phyloP scores from a whole-genome alignment of 345 rosid genomes.

The Eucalyptus marginata region DNA sequence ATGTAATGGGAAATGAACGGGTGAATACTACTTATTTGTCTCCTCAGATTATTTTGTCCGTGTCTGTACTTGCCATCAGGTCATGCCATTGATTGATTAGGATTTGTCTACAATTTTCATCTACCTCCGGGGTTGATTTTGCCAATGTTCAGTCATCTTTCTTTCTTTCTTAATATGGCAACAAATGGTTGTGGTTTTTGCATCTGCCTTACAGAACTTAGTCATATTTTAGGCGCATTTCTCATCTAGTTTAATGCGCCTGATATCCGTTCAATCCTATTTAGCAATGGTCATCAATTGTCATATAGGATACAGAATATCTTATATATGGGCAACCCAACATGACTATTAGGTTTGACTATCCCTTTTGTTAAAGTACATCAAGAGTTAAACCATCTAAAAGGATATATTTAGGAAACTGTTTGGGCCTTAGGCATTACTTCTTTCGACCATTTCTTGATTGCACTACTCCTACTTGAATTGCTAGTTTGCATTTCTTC shows the following conservation, averaged over 20 bases:
- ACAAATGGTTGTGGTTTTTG: not conserved
- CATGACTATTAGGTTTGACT: not conserved
- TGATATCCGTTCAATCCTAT: not conserved
- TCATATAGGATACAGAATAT: not conserved
- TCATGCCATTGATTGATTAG: not conserved
- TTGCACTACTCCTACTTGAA: not conserved
- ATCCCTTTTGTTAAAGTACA: not conserved
- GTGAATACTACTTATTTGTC: not conserved
- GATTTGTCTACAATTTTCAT: not conserved
- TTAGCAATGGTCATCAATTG: not conserved
- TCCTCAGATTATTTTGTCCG: not conserved
- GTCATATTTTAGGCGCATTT: not conserved
- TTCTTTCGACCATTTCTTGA: not conserved
- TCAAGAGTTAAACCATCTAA: not conserved
- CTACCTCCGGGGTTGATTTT: not conserved
- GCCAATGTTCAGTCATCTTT: not conserved
- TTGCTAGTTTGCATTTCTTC: not conserved
- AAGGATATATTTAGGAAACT: not conserved
- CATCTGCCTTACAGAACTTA: not conserved
- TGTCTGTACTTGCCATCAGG: not conserved
- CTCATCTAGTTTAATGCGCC: not conserved
- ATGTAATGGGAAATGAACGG: not conserved
- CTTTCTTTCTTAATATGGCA: not conserved
- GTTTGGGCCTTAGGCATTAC: not conserved
- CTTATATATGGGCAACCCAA: not conserved